Evolutionary conservation across 2,329 filamentous ascomycete genomes (phyloP).

Genomic region (Scopulariopsis brevicaulis): DNA sequence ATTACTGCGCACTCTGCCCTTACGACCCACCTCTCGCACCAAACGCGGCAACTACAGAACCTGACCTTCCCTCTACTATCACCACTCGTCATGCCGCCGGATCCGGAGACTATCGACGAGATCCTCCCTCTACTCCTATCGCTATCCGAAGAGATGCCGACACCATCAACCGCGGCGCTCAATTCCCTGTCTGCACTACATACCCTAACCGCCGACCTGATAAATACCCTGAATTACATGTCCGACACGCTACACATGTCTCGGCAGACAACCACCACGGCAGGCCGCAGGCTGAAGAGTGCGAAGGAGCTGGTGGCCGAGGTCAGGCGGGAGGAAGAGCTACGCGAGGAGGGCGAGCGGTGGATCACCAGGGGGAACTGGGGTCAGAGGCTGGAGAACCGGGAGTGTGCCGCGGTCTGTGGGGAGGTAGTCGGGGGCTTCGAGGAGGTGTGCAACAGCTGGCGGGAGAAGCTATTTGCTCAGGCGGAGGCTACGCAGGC

Average conservation of each 20-base stretch:
- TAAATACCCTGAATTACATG: conserved; percentile 73
- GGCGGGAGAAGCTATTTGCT: conserved; percentile 65
- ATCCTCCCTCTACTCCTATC: conserved; percentile 57
- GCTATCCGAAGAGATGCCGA: conserved; percentile 56
- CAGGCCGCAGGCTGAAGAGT: conserved; percentile 65
- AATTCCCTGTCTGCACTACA: conserved; percentile 59
- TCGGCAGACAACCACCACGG: conserved; percentile 74
- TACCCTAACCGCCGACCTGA: conserved; percentile 58
- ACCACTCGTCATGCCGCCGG: conserved; percentile 51
- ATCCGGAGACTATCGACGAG: conserved; percentile 53
- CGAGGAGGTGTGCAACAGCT: conserved; percentile 77
- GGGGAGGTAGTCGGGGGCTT: conserved; percentile 85
- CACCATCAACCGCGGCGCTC: conserved; percentile 48
- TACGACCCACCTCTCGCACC: conserved; percentile 62
- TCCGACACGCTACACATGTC: conserved; percentile 93
- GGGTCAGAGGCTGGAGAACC: conserved; percentile 61
- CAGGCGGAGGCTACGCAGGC: conserved; percentile 41
- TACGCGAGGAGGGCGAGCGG: conserved; percentile 67
- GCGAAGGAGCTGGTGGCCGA: conserved; percentile 80
- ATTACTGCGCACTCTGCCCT: conserved; percentile 67
- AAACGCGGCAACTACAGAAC: conserved; percentile 64
- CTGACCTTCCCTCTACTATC: conserved; percentile 61
- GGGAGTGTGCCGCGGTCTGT: conserved; percentile 78
- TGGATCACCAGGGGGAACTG: conserved; percentile 79
- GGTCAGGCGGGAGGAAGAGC: conserved; percentile 71